These are phyloP conservation scores for Hirschfeldia incana DNA, from an alignment of 345 rosid species.

Conservation along the genomic window DNA sequence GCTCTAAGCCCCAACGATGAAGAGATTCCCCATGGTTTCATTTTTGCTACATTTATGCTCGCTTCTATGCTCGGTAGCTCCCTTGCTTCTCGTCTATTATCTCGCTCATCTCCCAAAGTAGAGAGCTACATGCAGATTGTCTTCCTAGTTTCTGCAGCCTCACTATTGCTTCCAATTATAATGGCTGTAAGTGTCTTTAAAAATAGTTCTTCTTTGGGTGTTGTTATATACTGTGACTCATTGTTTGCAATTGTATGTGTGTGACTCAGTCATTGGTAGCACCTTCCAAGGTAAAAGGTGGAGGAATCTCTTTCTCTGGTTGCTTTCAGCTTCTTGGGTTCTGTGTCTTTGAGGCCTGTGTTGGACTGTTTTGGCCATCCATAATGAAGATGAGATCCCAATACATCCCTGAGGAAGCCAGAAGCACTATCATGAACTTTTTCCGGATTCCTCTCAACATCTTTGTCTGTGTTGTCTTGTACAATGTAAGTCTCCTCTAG, in stretches of 20 bases:
- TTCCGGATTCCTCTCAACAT: slow-evolving; percentile 96
- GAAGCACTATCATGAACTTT: slow-evolving; percentile 99
- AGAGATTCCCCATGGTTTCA: slow-evolving; percentile 97
- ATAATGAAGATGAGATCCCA: slow-evolving; percentile 99
- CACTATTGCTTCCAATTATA: slow-evolving; percentile 82
- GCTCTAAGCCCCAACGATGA: slow-evolving; percentile 89
- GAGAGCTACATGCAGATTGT: slow-evolving; percentile 98
- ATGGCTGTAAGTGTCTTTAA: slow-evolving; percentile 54
- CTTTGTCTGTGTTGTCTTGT: slow-evolving; percentile 88
- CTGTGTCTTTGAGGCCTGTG: slow-evolving; percentile 95
- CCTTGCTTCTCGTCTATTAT: slow-evolving; percentile 86
- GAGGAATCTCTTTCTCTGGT: slow-evolving; percentile 79
- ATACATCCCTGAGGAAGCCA: slow-evolving; percentile 97
- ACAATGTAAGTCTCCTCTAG: slow-evolving; percentile 40
- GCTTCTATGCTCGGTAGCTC: slow-evolving; percentile 99
- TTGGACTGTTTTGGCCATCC: slow-evolving; percentile 98
- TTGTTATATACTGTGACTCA: slow-evolving; percentile 13
- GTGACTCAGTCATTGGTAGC: slow-evolving; percentile 53
- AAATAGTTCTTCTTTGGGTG: not conserved
- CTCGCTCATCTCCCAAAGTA: slow-evolving; percentile 71
- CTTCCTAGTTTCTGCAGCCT: slow-evolving; percentile 67
- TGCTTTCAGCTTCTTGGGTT: slow-evolving; percentile 88
- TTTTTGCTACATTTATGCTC: slow-evolving; percentile 96
- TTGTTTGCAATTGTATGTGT: slow-evolving; percentile 19
- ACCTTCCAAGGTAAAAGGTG: slow-evolving; percentile 76